Evolutionary conservation across 2,329 filamentous ascomycete species (phyloP).

Genomic region (Chaetomium strumarium): DNA sequence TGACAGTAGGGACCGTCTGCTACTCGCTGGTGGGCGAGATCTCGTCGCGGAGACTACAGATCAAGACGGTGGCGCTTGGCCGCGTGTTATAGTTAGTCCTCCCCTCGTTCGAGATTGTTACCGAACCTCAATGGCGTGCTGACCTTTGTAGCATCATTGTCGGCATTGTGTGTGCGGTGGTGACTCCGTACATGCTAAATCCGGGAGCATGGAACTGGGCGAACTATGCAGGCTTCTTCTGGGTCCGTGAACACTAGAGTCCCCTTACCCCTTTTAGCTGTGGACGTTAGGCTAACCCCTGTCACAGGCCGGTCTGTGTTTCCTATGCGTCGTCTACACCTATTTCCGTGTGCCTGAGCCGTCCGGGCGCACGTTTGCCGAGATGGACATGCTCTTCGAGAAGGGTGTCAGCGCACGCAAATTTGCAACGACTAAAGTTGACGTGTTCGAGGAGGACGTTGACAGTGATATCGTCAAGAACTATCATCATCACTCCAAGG

Average conservation of each 20-base stretch:
- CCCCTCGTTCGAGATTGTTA: not conserved
- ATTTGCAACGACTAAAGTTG: slow-evolving; percentile 55
- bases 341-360: slow-evolving; percentile 80
- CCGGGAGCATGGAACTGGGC: slow-evolving; percentile 81
- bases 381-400: slow-evolving; percentile 82
- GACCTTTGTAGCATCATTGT: slow-evolving; percentile 58
- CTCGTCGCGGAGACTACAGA: slow-evolving; percentile 74
- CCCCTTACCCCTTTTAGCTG: slow-evolving; percentile 3
- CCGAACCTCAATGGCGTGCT: not conserved
- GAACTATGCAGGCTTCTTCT: slow-evolving; percentile 84
- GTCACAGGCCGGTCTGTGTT: slow-evolving; percentile 62
- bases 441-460: slow-evolving; percentile 50
- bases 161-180: slow-evolving; percentile 70
- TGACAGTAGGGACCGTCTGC: slow-evolving; percentile 82
- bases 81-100: slow-evolving; percentile 62
- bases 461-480: slow-evolving; percentile 42
- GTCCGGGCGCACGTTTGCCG: slow-evolving; percentile 72
- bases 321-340: slow-evolving; percentile 73
- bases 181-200: slow-evolving; percentile 93
- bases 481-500: slow-evolving; percentile 35
- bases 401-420: slow-evolving; percentile 63
- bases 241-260: slow-evolving; percentile 44
- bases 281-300: slow-evolving; percentile 1
- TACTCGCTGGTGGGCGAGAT: slow-evolving; percentile 85
- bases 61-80: slow-evolving; percentile 86